Percentiles rank a stretch among this genome's conserved stretches.
phyloP scores from a whole-genome alignment of 2,329 filamentous ascomycete species.

The Sarocladium oryzae region DNA sequence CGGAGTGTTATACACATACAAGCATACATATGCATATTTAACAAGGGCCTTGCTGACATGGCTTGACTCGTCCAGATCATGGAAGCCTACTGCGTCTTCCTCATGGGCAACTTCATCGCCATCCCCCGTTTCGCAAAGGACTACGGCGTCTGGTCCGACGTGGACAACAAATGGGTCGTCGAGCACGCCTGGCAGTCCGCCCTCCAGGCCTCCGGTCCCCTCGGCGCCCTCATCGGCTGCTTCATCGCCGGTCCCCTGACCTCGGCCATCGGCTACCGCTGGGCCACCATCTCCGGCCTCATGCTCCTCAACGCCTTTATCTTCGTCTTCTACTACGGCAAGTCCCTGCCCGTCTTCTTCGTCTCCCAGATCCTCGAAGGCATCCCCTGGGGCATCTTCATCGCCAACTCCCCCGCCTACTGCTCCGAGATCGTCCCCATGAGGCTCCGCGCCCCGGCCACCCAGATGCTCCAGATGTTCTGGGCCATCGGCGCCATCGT shows the following conservation, averaged over 20 bases:
- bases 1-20: no score
- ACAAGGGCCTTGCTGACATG: not conserved
- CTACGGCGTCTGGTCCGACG: constrained; percentile 27
- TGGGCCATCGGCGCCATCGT: constrained; percentile 57
- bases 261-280: constrained; percentile 29
- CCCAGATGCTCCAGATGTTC: constrained; percentile 57
- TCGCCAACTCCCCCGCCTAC: constrained; percentile 29
- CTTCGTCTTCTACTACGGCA: constrained; percentile 48
- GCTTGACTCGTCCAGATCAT: constrained; percentile 30
- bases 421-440: constrained; percentile 54
- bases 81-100: constrained; percentile 43
- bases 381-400: constrained; percentile 57
- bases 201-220: constrained; percentile 24
- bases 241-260: constrained; percentile 31
- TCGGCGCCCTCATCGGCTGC: constrained; percentile 30
- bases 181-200: constrained; percentile 23
- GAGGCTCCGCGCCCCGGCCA: constrained; percentile 46
- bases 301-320: constrained; percentile 31
- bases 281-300: constrained; percentile 30
- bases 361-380: constrained; percentile 51
- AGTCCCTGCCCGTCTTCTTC: constrained; percentile 36
- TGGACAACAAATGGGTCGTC: constrained; percentile 17
- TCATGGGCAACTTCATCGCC: constrained; percentile 27
- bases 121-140: constrained; percentile 27
- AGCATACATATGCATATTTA: no score